Evolutionary conservation across 164 flowering plant species (phyloP).

Genomic region (Houttuynia cordata): DNA sequence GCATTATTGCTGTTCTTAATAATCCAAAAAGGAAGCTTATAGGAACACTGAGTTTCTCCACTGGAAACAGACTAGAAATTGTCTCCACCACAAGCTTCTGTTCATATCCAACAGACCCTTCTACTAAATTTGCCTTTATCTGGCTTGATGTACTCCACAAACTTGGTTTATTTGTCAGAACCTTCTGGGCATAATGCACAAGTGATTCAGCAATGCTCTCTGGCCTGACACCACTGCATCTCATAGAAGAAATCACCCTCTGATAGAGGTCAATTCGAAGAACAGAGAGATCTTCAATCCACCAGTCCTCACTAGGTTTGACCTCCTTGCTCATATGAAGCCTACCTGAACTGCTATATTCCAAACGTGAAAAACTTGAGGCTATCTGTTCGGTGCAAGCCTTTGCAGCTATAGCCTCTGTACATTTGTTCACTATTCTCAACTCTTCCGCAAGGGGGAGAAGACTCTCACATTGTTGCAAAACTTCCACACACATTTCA

Average conservation of each 20-base stretch:
- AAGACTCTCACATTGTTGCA: constrained; percentile 66
- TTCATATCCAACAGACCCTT: constrained; percentile 30
- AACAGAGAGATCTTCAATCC: constrained; percentile 79
- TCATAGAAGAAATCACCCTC: constrained; percentile 71
- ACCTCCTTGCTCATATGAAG: constrained; percentile 62
- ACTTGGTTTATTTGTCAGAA: constrained; percentile 49
- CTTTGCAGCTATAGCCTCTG: constrained; percentile 83
- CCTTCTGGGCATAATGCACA: constrained; percentile 67
- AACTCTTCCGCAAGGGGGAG: constrained; percentile 91
- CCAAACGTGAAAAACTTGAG: constrained; percentile 76
- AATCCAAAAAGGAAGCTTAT: constrained; percentile 67
- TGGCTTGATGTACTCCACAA: constrained; percentile 41
- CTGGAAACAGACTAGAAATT: constrained; percentile 60
- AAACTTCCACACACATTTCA: constrained; percentile 63
- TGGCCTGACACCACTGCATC: constrained; percentile 71
- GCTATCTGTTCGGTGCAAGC: constrained; percentile 88
- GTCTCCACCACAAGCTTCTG: constrained; percentile 61
- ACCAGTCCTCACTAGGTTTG: constrained; percentile 75
- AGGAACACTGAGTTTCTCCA: constrained; percentile 55
- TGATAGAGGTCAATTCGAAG: constrained; percentile 72
- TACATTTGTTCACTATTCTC: constrained; percentile 52
- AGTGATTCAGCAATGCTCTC: constrained; percentile 87
- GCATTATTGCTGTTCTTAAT: constrained; percentile 55
- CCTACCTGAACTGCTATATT: constrained; percentile 85
- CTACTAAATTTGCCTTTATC: constrained; percentile 29